Evolutionary conservation across 768 basidiomycete species (phyloP).

Genomic region (Paxillus ammoniavirescens): DNA sequence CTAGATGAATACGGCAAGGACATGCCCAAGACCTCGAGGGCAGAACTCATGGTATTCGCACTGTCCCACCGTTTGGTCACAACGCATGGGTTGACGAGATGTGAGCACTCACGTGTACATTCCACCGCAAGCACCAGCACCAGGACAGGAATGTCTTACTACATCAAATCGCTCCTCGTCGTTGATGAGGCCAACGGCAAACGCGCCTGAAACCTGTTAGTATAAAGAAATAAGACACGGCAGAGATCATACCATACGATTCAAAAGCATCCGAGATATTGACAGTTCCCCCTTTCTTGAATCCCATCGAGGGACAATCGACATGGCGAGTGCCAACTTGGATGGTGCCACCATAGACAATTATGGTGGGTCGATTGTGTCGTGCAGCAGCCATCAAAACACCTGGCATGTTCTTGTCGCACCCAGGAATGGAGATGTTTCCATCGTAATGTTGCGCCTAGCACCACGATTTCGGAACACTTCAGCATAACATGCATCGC

Average conservation of each 20-base stretch:
- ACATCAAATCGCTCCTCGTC: slow-evolving; percentile 85
- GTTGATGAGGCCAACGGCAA: slow-evolving; percentile 67
- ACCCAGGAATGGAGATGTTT: slow-evolving; percentile 84
- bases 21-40: slow-evolving; percentile 81
- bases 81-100: neutral
- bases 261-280: slow-evolving; percentile 87
- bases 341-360: slow-evolving; percentile 86
- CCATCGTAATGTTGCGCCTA: slow-evolving; percentile 89
- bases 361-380: slow-evolving; percentile 85
- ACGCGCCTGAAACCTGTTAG: slow-evolving; percentile 55
- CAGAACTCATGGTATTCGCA: slow-evolving; percentile 88
- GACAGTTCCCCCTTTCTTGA: slow-evolving; percentile 75
- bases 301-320: slow-evolving; percentile 79
- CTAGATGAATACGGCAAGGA: slow-evolving; percentile 78
- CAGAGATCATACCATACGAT: slow-evolving; percentile 57
- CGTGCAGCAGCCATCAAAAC: slow-evolving; percentile 83
- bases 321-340: slow-evolving; percentile 71
- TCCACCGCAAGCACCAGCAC: slow-evolving; percentile 81
- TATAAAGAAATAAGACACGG: neutral
- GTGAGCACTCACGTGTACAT: slow-evolving; percentile 69
- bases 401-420: slow-evolving; percentile 93
- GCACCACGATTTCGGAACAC: neutral
- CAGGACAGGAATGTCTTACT: slow-evolving; percentile 82
- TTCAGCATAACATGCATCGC: neutral
- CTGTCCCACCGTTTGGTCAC: slow-evolving; percentile 27